Conservation (phyloP, 2,329 filamentous ascomycete species). For the Trichoderma afroharzianum region DNA sequence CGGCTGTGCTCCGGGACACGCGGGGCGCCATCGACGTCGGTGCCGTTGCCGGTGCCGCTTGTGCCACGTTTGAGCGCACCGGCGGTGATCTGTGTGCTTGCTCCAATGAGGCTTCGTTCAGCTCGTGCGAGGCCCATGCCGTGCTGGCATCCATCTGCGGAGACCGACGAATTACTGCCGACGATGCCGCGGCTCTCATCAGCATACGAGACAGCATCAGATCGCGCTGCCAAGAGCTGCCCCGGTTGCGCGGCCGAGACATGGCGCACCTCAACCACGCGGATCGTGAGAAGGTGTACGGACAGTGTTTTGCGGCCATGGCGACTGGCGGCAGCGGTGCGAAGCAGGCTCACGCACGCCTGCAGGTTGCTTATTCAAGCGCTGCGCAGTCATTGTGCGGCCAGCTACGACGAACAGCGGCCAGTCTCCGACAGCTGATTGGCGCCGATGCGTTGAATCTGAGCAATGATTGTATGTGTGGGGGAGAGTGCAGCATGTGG, state of each 20-base stretch:
- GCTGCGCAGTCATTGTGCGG: background rate
- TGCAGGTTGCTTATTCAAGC: constrained; percentile 2
- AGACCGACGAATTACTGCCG: background rate
- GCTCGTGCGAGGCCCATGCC: background rate
- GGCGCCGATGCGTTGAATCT: background rate
- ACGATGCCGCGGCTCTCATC: background rate
- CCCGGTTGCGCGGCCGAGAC: background rate
- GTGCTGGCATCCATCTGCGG: background rate
- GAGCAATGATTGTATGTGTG: constrained; percentile 1
- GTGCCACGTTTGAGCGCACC: constrained; percentile 10
- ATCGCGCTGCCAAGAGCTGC: background rate
- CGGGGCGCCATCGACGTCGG: background rate
- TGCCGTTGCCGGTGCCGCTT: background rate
- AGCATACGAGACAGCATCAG: background rate
- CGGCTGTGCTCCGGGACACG: constrained; percentile 1
- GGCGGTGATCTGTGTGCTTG: constrained; percentile 6
- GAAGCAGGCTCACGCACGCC: background rate
- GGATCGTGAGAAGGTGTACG: background rate
- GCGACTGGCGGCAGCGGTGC: background rate
- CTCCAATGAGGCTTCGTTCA: background rate
- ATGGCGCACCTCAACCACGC: constrained; percentile 1
- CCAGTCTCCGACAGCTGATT: background rate
- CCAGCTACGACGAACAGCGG: constrained; percentile 4
- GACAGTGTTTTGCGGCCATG: background rate
- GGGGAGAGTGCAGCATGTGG: background rate